Evolutionary conservation across 1,284 basidiomycete genomes (phyloP), one percentile per base, ranked within the genome.

Genomic region (Leccinum glutinopallens): DNA sequence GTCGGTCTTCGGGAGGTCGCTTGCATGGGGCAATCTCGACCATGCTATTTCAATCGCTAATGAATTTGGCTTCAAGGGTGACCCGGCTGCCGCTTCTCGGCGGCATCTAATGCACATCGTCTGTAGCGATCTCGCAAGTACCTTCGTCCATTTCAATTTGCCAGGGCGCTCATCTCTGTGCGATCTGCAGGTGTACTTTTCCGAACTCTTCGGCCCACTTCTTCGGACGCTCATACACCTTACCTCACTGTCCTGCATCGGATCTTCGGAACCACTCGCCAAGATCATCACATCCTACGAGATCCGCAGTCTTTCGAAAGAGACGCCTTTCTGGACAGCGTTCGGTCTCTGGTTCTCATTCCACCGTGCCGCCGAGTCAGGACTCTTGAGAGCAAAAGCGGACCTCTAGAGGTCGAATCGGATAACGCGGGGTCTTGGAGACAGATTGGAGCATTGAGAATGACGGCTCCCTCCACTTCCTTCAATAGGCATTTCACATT

Each of bases 291-390:
- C 91, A 33, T 88, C 89, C 0, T 92, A 94, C 82, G 92, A 89
- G 76, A 80, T 93, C 53, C 88, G 93, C 41, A 93, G 90, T 66
- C 79, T 93, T 49, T 68, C 82, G 2, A 93, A 93, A 70, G 93
- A 95, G 73, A 81, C 86, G 1, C 81, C 88, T 0, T 96, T 95
- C 75, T 95, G 93, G 93, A 80, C 82, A 12, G 88, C 89, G 0
- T 91, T 96, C 68, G 92, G 92, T 17, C 76, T 90, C 1, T 96
- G 92, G 92, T 96, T 94, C 77, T 74, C 81, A 8, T 92, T 90
- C 66, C 73, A 78, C 54, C 87, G 12, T 79, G 67, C 9, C 13
- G 62, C 15, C 29, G 53, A 4, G 51, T 25, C 35, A 57, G 35
- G n/a, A 15, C 15, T 13, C 2, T 32, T 3, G 46, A 58, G 53